phyloP scores from a whole-genome alignment of 371 early-diverging fungal genomes.

The Dinochytrium kinnereticum region DNA sequence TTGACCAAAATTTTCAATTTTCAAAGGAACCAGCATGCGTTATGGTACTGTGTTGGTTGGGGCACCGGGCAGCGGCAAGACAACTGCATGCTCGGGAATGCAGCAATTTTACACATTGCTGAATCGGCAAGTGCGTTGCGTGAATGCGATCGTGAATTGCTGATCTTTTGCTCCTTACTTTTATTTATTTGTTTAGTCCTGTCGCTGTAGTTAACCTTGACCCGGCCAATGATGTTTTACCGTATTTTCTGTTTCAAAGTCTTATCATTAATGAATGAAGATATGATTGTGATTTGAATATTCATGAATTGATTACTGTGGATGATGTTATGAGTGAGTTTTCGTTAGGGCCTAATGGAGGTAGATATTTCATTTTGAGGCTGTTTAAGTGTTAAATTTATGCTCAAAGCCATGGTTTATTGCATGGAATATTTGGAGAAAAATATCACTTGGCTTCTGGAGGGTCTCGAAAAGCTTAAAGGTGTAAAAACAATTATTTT shows the following conservation, averaged over 20 bases:
- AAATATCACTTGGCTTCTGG: constrained; percentile 58
- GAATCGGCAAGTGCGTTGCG: constrained; percentile 62
- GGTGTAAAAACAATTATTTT: constrained; percentile 23
- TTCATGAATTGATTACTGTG: constrained; percentile 63
- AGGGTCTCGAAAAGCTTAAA: constrained; percentile 44
- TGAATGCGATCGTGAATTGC: too few relatives aligned
- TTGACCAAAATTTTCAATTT: constrained; percentile 4
- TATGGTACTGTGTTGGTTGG: constrained; percentile 87
- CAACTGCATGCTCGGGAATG: constrained; percentile 94
- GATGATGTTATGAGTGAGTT: constrained; percentile 65
- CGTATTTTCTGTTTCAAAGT: constrained; percentile 33
- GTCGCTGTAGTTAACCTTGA: constrained; percentile 74
- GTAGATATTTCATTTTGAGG: constrained; percentile 34
- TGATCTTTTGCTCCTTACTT: constrained; percentile 3
- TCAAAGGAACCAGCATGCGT: constrained; percentile 22
- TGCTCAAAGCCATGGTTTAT: constrained; percentile 50
- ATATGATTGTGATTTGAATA: constrained; percentile 67
- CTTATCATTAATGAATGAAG: constrained; percentile 18
- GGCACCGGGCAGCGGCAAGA: constrained; percentile 98
- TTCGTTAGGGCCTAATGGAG: constrained; percentile 70
- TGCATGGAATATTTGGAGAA: constrained; percentile 64
- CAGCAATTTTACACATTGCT: constrained; percentile 84
- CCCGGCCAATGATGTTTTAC: constrained; percentile 62
- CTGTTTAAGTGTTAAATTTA: constrained; percentile 30
- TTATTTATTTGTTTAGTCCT: constrained; percentile 57